Base-by-base conservation (phyloP, 768 basidiomycete species). In the Termitomyces sp. region DNA sequence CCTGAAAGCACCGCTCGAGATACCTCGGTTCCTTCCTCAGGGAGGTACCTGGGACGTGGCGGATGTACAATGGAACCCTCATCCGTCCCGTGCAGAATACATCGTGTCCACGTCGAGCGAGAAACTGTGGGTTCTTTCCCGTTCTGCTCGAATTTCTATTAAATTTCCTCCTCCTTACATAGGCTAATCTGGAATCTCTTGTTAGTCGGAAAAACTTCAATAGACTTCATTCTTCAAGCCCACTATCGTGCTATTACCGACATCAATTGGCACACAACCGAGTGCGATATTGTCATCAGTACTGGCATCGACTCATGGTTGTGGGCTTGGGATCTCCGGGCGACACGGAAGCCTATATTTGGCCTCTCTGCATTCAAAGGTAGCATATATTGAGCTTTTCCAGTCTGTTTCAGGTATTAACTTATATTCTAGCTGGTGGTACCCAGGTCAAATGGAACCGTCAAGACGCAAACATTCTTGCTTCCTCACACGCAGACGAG, bases 371-470 rank as follows among this genome's bases (percentile, higher is more conserved):
- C 79, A 2, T 80, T 80, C 63, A 76, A 78, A 61, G 68, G 77
- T 75, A 65, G 25, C 65, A 54, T 27, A 35, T 12, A 31, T 38
- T 5, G 48, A 11, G 40, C 17, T 17, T 10, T 40, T 21, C 27
- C 27, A n/a, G 25, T 6, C 23, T 29, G 11, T 38, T 9, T 11
- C 11, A 25, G 48, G 37, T 11, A 59, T 59, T 47, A 41, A 60
- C 5, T 6, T n/a, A 35, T n/a, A n/a, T 21, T 37, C 42, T 59
- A 92, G 92, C 86, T 17, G 87, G 83, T 16, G 94, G 91, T 1
- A 98, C 96, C 0, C 96, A 99, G 69, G 93, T 98, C 57, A 98
- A 98, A 71, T 99, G 94, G 93, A 98, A 96, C 67, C 80, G 91
- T 14, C 85, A 87, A 65, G 87, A 98, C 64, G 81, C 86, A 3